Evolutionary conservation across 345 rosid genomes (phyloP), one percentile per base, ranked within the genome.

Genomic region (Reutealis trisperma): DNA sequence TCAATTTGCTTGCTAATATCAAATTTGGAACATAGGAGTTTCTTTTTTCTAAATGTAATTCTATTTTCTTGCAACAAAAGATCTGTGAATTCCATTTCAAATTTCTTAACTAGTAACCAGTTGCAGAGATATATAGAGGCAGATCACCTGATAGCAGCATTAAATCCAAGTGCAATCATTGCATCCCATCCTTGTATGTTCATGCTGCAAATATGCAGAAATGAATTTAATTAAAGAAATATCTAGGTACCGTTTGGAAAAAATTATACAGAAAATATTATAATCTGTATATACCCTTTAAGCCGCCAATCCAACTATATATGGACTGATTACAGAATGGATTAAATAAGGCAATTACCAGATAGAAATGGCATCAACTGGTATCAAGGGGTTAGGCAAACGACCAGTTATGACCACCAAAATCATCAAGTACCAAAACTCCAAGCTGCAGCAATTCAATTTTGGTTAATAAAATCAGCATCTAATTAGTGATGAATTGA

Each of bases 161-260:
- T 93, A 87, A 94, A 94, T 16, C 97, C 98, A 18, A 92, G 47
- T 6, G 98, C 92, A 65, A 94, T 93, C 98, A 94, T 94, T 3
- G 95, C 88, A 58, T 89, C 89, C 97, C 97, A 93, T 73, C 97
- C 97, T 76, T 91, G 84, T 63, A 91, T 86, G 81, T 91, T 94
- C 98, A 94, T 91, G 84, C 97, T 93, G 92, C 81, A 71, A 67
- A 78, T 47, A 45, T 10, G 44, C 1, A 13, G 24, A 71, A 61
- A 72, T 4, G 9, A 58, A 66, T 19, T 57, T 55, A 9, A 61
- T 77, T 54, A 77, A 74, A 72, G 8, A 42, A 42, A 44, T 44
- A 6, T 37, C 41, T 37, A 37, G 41, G 41, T 7, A 37, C 41
- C 41, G 6, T 37, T 37, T 37, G 41, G 6, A 37, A 37, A 37